Conservation (phyloP, 768 basidiomycete genomes). For the Xerocomellus dryophilus region DNA sequence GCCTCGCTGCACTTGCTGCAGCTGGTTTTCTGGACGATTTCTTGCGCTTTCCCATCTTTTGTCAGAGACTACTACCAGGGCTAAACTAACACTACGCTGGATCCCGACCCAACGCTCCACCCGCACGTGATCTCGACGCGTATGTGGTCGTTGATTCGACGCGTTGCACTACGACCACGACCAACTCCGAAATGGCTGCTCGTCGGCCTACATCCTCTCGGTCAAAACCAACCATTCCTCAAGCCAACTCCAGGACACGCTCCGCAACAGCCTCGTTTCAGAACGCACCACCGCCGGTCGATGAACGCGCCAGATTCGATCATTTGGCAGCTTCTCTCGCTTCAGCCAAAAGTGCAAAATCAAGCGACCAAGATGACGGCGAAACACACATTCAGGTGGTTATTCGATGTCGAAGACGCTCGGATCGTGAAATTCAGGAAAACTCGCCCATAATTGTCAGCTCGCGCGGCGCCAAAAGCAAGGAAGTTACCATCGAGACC, state of each 20-base stretch:
- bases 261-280: constrained; percentile 41
- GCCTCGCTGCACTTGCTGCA: constrained; percentile 57
- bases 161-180: constrained; percentile 26
- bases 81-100: background rate
- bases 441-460: constrained; percentile 85
- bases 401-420: constrained; percentile 83
- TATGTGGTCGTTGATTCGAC: constrained; percentile 21
- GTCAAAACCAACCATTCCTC: constrained; percentile 28
- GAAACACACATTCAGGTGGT: constrained; percentile 94
- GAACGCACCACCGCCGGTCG: constrained; percentile 26
- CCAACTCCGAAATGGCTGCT: constrained; percentile 49
- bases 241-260: constrained; percentile 43
- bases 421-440: constrained; percentile 79
- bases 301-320: constrained; percentile 18
- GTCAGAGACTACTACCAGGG: background rate
- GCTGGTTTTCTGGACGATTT: constrained; percentile 83
- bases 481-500: constrained; percentile 79
- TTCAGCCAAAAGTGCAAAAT: constrained; percentile 28
- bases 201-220: constrained; percentile 57
- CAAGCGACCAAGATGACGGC: constrained; percentile 36
- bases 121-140: constrained; percentile 36
- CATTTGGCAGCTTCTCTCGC: constrained; percentile 25
- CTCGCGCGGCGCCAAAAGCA: constrained; percentile 70
- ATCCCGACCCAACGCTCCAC: background rate
- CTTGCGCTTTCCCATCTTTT: constrained; percentile 82